These are phyloP conservation scores for Lagenidium giganteum DNA, from an alignment of 352 stramenopile species.

Conservation along the genomic window DNA sequence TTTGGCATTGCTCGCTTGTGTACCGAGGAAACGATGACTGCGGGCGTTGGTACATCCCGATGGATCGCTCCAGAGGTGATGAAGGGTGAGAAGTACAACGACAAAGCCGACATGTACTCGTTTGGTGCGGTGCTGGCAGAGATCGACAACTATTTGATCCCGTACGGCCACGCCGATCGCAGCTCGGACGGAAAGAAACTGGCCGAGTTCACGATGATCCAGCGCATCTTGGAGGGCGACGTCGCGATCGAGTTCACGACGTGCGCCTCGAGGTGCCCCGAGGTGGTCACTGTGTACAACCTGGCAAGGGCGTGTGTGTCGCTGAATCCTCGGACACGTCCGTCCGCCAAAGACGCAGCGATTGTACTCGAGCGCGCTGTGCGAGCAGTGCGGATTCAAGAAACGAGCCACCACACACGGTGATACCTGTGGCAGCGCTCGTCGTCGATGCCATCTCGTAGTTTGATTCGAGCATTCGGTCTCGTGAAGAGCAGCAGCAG, in stretches of 20 bases:
- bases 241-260: slow-evolving; percentile 26
- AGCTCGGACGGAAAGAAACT: slow-evolving; percentile 2
- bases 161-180: slow-evolving; percentile 9
- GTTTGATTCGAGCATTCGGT: too few species aligned
- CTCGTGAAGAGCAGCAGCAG: too few species aligned
- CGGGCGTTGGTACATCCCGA: slow-evolving; percentile 8
- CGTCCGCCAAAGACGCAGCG: too few species aligned
- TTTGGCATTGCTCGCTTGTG: slow-evolving; percentile 15
- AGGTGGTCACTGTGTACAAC: too few species aligned
- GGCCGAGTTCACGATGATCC: slow-evolving; percentile 6
- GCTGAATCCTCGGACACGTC: too few species aligned
- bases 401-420: too few species aligned
- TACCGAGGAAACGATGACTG: slow-evolving; percentile 18
- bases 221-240: slow-evolving; percentile 29
- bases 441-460: too few species aligned
- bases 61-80: slow-evolving; percentile 25
- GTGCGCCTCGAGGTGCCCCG: too few species aligned
- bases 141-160: slow-evolving; percentile 10
- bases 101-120: slow-evolving; percentile 20
- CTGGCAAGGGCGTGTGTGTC: too few species aligned
- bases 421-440: too few species aligned
- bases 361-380: too few species aligned
- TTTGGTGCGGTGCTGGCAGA: slow-evolving; percentile 15
- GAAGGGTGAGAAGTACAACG: slow-evolving; percentile 13
- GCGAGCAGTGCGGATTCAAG: too few species aligned